These are phyloP conservation scores for Diaporthe vexans DNA, from an alignment of 2,329 filamentous ascomycete species.

Conservation along the genomic window DNA sequence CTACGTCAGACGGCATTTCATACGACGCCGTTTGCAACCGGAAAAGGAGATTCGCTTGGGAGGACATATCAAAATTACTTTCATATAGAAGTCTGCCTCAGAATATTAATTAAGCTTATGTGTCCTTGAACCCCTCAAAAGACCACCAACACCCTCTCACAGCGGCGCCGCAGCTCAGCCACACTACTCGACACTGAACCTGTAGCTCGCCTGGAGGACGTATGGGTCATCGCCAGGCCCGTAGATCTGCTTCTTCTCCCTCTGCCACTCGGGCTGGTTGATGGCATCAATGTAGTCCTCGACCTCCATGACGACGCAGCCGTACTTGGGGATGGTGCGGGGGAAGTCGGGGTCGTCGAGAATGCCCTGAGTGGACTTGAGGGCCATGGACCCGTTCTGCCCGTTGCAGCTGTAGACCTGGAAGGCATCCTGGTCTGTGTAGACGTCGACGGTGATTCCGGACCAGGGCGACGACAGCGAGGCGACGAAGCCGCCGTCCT, in stretches of 20 bases:
- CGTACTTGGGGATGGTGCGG: conserved; percentile 79
- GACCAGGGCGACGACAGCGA: conserved; percentile 80
- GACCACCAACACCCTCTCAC: not conserved
- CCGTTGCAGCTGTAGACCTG: conserved; percentile 89
- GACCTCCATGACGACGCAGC: conserved; percentile 91
- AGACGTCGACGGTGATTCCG: conserved; percentile 87
- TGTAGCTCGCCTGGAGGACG: conserved; percentile 73
- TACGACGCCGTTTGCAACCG: not conserved
- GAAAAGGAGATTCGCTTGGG: not conserved
- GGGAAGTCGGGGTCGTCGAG: conserved; percentile 67
- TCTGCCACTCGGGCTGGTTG: conserved; percentile 90
- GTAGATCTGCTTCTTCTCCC: conserved; percentile 72
- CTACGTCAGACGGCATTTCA: not conserved
- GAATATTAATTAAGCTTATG: conserved; percentile 17
- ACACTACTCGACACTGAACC: conserved; percentile 64
- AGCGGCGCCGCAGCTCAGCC: conserved; percentile 38
- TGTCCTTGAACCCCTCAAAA: not conserved
- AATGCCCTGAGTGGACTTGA: conserved; percentile 80
- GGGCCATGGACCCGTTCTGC: conserved; percentile 77
- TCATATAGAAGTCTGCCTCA: not conserved
- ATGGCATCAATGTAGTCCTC: conserved; percentile 96
- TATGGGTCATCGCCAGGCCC: conserved; percentile 72
- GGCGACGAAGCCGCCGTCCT: conserved; percentile 69
- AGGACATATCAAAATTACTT: not conserved
- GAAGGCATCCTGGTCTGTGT: conserved; percentile 86